Percentiles rank a stretch among this genome's conserved stretches.
Evolutionary conservation across 2,329 filamentous ascomycete genomes (phyloP).

Genomic region (Xylaria sp.): DNA sequence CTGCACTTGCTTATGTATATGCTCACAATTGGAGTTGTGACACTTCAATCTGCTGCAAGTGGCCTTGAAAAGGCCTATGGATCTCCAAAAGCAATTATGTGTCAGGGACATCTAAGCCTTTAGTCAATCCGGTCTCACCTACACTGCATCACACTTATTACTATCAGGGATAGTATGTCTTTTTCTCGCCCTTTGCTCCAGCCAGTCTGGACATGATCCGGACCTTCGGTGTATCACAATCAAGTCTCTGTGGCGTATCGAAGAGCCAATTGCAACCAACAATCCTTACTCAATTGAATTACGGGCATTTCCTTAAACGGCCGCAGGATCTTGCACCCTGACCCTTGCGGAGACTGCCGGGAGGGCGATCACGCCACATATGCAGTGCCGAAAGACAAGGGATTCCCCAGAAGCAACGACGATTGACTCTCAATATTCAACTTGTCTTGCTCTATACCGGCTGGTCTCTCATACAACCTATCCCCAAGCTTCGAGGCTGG

Average conservation of each 20-base stretch:
- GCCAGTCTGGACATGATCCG: not conserved
- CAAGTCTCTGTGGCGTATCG: slow-evolving; percentile 15
- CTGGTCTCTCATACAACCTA: not conserved
- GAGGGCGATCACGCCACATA: slow-evolving; percentile 23
- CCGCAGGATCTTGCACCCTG: slow-evolving; percentile 19
- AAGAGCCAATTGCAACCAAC: slow-evolving; percentile 20
- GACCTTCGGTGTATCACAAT: slow-evolving; percentile 10
- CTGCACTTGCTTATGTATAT: not conserved
- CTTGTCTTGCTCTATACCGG: not conserved
- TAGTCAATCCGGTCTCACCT: slow-evolving; percentile 9
- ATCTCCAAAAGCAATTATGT: slow-evolving; percentile 2
- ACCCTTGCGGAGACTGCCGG: slow-evolving; percentile 24
- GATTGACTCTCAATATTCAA: not conserved
- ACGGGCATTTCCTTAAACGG: slow-evolving; percentile 13
- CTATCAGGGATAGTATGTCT: not conserved
- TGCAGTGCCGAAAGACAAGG: slow-evolving; percentile 8
- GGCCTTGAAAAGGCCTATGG: not conserved
- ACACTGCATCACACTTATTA: slow-evolving; percentile 10
- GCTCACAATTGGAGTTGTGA: not conserved
- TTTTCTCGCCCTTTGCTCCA: slow-evolving; percentile 7
- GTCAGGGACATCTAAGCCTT: slow-evolving; percentile 13
- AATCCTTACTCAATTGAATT: not conserved
- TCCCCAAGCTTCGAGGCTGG: not conserved
- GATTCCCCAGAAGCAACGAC: slow-evolving; percentile 13
- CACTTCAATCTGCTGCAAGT: not conserved